Evolutionary conservation across 1,139 yeast genomes (phyloP).

Genomic region (Debaryomyces sp.): DNA sequence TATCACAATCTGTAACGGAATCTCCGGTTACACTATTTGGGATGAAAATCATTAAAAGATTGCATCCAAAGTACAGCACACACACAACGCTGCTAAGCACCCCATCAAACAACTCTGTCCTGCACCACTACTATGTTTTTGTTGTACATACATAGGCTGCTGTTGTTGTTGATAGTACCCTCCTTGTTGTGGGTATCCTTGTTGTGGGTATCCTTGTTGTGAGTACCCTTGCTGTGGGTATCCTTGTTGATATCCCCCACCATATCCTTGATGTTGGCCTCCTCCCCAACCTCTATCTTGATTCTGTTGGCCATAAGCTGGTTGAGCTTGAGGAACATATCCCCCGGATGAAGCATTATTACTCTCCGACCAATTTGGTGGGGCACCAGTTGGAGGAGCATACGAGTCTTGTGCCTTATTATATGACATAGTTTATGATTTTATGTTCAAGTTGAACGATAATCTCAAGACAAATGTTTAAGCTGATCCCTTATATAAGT

Average conservation of each 20-base stretch:
- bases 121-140: slow-evolving; percentile 41
- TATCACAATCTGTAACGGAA: neutral
- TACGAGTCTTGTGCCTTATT: slow-evolving; percentile 15
- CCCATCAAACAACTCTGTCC: slow-evolving; percentile 62
- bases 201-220: slow-evolving; percentile 29
- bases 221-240: slow-evolving; percentile 31
- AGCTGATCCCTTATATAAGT: neutral
- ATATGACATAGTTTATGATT: slow-evolving; percentile 6
- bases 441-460: neutral
- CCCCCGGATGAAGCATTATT: slow-evolving; percentile 14
- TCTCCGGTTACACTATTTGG: neutral
- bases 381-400: slow-evolving; percentile 48
- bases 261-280: slow-evolving; percentile 25
- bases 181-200: slow-evolving; percentile 30
- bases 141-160: slow-evolving; percentile 69
- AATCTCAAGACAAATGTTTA: neutral
- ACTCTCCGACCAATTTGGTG: slow-evolving; percentile 43
- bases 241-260: slow-evolving; percentile 25
- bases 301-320: slow-evolving; percentile 28
- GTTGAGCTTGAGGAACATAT: slow-evolving; percentile 41
- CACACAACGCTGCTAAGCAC: slow-evolving; percentile 72
- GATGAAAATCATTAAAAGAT: slow-evolving; percentile 41
- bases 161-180: slow-evolving; percentile 43
- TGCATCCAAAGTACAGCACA: slow-evolving; percentile 74
- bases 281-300: slow-evolving; percentile 39